Base-by-base conservation (phyloP, 2,329 filamentous ascomycete species). In the Neoarthrinium moseri region DNA sequence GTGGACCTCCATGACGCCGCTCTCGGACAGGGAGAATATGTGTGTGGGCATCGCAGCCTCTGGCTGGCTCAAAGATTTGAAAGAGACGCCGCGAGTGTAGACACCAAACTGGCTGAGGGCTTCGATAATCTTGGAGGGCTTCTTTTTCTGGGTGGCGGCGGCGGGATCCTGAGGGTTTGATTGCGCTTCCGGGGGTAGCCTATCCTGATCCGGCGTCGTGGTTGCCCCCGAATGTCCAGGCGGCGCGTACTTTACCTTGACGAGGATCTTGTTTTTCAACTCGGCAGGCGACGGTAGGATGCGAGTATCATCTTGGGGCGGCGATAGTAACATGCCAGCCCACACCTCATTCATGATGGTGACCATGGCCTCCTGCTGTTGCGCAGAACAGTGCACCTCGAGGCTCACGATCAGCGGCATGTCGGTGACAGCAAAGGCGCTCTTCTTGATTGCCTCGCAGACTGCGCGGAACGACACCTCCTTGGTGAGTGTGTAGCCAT, bases 331-430 rank as follows among this genome's bases (percentile, higher is more conserved):
- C 48, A 85, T 74, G 1, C 77, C 84, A n/a, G 75, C 75, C 89
- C 91, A 99, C 21, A 82, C 81, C 50, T 95, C 81, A 51, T 84
- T 78, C 83, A 99, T 96, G 58, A 97, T 95, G 50, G 87, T 78
- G 5, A 96, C 91, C 89, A 97, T 96, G 47, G 86, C 78, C 53
- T 87, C 80, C 64, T 99, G 94, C 67, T 99, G 94, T 46, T 86
- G 78, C 0, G 81, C 69, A 51, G 75, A 77, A 52, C 90, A 91
- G 69, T 97, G 94, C 0, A 97, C 89, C 66, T 99, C 94, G 24
- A 99, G 77, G 60, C 90, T 96, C 56, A 96, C 86, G 49, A 97
- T 92, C n/a, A 99, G 73, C 0, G 94, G 94, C 15, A 95, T 72
- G 50, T 92, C 84, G 17, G 81, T 85, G 4, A 74, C 80, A 3